phyloP scores from a whole-genome alignment of 768 basidiomycete genomes.

The Amanita fuliginea region DNA sequence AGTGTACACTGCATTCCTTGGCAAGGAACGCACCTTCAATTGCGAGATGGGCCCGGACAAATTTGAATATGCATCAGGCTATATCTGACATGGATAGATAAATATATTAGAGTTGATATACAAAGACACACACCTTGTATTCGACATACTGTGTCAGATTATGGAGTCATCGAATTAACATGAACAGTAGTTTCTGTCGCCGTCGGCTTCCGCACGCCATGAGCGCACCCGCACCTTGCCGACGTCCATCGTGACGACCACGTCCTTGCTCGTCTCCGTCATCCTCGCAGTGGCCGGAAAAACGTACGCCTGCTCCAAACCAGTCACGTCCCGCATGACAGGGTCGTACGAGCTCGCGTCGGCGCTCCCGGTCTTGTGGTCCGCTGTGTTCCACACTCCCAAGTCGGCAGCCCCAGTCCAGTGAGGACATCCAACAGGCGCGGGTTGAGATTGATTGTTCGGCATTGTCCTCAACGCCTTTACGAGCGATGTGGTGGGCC shows the following conservation, averaged over 20 bases:
- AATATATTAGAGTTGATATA: no score
- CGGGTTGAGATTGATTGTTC: conserved; percentile 91
- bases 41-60: no score
- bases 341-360: conserved; percentile 37
- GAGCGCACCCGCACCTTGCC: conserved; percentile 69
- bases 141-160: no score
- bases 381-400: conserved; percentile 62
- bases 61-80: no score
- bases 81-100: no score
- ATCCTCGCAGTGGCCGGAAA: conserved; percentile 61
- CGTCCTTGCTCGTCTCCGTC: conserved; percentile 63
- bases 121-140: no score
- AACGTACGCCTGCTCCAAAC: conserved; percentile 59
- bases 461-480: conserved; percentile 77
- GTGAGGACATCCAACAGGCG: conserved; percentile 64
- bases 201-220: conserved; percentile 57
- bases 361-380: conserved; percentile 57
- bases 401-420: conserved; percentile 7
- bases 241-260: conserved; percentile 74
- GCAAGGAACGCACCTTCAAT: no score
- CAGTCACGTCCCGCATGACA: conserved; percentile 39
- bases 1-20: no score
- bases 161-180: no score
- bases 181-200: no score
- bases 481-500: conserved; percentile 66